A percentile compares a stretch with the other conserved stretches of the same genome.
Conservation (phyloP, 352 stramenopile genomes). For the Thraustochytrium sp. region DNA sequence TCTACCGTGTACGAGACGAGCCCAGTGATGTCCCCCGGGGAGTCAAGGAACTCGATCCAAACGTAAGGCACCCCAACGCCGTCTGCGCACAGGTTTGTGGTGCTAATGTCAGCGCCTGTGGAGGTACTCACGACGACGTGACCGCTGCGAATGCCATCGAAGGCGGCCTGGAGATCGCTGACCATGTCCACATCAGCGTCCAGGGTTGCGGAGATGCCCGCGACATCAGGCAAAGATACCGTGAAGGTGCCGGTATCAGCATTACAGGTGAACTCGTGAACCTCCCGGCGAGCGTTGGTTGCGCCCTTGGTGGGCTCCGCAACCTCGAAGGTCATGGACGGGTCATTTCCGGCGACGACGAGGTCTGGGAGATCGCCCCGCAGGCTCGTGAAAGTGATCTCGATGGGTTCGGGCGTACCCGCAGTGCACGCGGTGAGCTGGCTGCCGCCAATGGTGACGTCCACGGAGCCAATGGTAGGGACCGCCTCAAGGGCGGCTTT, state of each 20-base stretch:
- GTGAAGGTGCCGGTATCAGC: neutral
- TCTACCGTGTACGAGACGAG: constrained; percentile 55
- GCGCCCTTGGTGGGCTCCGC: neutral
- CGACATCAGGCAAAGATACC: neutral
- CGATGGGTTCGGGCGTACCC: neutral
- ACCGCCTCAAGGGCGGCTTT: constrained; percentile 79
- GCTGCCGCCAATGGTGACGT: constrained; percentile 59
- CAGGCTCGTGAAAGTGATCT: neutral
- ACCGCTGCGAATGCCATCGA: neutral
- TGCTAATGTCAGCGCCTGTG: constrained; percentile 52
- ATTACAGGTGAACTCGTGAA: neutral
- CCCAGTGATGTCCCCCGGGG: neutral
- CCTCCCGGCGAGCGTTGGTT: neutral
- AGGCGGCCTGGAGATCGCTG: neutral
- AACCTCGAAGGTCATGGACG: neutral
- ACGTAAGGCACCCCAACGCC: constrained; percentile 64
- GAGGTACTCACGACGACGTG: neutral
- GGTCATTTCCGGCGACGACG: neutral
- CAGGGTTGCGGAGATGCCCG: neutral
- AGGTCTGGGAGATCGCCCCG: neutral
- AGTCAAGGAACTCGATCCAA: constrained; percentile 56
- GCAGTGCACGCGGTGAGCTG: constrained; percentile 61
- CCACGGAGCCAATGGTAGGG: constrained; percentile 70
- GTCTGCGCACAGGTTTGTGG: constrained; percentile 54
- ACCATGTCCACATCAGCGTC: neutral